phyloP scores from a whole-genome alignment of 257 asterid genomes.

The Solanum chmielewskii region DNA sequence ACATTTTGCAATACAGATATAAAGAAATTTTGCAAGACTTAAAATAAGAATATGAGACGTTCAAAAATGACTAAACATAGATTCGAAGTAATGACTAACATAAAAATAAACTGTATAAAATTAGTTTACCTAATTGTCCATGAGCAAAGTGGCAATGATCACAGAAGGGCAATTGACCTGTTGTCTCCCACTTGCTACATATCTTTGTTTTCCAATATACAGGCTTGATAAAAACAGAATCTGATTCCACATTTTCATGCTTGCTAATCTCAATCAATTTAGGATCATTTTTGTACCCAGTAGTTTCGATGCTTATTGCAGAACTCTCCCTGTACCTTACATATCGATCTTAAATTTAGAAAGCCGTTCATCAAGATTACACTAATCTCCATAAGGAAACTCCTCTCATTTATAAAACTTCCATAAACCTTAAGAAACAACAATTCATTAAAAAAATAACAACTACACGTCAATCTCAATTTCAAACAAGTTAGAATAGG shows the following conservation, averaged over 20 bases:
- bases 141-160: constrained; percentile 74
- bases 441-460: too few relatives aligned
- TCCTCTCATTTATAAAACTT: constrained; percentile 72
- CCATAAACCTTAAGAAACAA: not conserved
- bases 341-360: constrained; percentile 25
- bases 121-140: constrained; percentile 45
- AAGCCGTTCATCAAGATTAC: too few relatives aligned
- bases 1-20: not conserved
- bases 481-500: too few relatives aligned
- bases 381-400: constrained; percentile 80
- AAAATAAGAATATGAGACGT: not conserved
- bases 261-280: constrained; percentile 15
- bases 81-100: not conserved
- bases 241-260: constrained; percentile 5
- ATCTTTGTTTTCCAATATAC: constrained; percentile 49
- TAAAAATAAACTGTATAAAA: not conserved
- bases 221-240: constrained; percentile 10
- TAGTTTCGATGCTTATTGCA: constrained; percentile 33
- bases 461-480: too few relatives aligned
- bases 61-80: not conserved
- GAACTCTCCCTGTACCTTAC: constrained; percentile 50
- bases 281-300: constrained; percentile 11
- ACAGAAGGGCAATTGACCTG: constrained; percentile 58
- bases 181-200: constrained; percentile 71
- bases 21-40: not conserved